A percentile compares a stretch with the other conserved stretches of the same genome.
Evolutionary conservation across 2,329 filamentous ascomycete species (phyloP).

Genomic region (Aspergillus phoenicis): DNA sequence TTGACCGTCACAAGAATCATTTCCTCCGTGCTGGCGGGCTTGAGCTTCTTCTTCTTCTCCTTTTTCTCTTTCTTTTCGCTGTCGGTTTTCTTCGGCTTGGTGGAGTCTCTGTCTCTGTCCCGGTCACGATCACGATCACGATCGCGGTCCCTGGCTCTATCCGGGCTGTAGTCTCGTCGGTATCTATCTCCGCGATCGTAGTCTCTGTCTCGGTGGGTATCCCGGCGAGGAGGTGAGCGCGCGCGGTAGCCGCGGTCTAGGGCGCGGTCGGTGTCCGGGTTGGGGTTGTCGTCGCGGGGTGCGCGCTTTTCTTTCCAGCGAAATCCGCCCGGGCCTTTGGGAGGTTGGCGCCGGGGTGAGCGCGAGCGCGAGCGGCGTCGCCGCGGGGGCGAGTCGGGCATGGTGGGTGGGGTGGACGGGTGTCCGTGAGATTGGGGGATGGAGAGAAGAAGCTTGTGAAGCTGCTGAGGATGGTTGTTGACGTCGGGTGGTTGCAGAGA

Average conservation of each 20-base stretch:
- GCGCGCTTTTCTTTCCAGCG: constrained; percentile 53
- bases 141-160: constrained; percentile 3
- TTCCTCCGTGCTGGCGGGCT: constrained; percentile 60
- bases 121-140: constrained; percentile 5
- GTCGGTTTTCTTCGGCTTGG: constrained; percentile 13
- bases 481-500: not conserved
- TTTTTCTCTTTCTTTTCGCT: constrained; percentile 44
- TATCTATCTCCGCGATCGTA: not conserved
- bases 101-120: not conserved
- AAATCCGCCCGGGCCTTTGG: constrained; percentile 49
- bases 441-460: not conserved
- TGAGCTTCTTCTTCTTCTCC: constrained; percentile 43
- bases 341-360: constrained; percentile 28
- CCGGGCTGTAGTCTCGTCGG: not conserved
- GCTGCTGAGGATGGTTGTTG: too few relatives aligned
- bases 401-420: not conserved
- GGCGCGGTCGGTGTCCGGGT: constrained; percentile 47
- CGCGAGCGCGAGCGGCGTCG: constrained; percentile 15
- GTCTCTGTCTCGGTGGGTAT: constrained; percentile 41
- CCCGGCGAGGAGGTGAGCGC: constrained; percentile 25
- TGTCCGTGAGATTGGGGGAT: not conserved
- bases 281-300: constrained; percentile 47
- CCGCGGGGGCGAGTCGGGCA: constrained; percentile 8
- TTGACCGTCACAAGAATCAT: constrained; percentile 96
- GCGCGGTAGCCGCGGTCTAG: constrained; percentile 57